Percentiles rank a stretch among this genome's conserved stretches.
phyloP scores from a whole-genome alignment of 208 protist genomes.

The Jaenimonas drosophilae region DNA sequence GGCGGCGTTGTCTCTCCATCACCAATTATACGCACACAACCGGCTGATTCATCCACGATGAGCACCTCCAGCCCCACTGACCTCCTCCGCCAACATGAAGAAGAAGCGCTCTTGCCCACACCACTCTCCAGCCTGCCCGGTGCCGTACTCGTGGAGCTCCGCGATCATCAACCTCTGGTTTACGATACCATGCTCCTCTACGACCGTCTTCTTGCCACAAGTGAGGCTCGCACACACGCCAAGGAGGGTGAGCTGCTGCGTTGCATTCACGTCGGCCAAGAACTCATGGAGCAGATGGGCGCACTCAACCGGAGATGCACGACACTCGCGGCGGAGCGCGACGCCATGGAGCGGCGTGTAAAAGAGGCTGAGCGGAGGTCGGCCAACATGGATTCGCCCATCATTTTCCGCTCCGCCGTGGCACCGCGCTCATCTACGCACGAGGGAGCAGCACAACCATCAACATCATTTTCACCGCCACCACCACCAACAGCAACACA shows the following conservation, averaged over 20 bases:
- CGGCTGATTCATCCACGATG: too few species aligned
- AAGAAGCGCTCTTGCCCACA: neutral
- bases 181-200: constrained; percentile 18
- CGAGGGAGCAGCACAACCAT: constrained; percentile 1
- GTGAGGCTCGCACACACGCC: constrained; percentile 28
- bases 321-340: constrained; percentile 38
- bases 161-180: constrained; percentile 3
- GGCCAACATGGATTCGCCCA: neutral
- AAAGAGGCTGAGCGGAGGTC: neutral
- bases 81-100: too few species aligned
- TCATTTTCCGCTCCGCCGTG: neutral
- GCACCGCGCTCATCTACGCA: neutral
- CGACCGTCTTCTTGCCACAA: constrained; percentile 33
- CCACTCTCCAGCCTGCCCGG: neutral
- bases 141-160: neutral
- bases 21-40: too few species aligned
- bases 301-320: constrained; percentile 37
- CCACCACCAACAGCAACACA: too few species aligned
- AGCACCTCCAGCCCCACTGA: too few species aligned
- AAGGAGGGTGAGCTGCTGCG: constrained; percentile 65
- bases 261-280: constrained; percentile 69
- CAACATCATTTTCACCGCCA: neutral
- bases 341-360: constrained; percentile 5
- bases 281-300: constrained; percentile 60
- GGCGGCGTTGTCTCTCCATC: too few species aligned